Evolutionary conservation across 1,284 basidiomycete species (phyloP), one percentile per base, ranked within the genome.

Genomic region (Cryptococcus sp.): DNA sequence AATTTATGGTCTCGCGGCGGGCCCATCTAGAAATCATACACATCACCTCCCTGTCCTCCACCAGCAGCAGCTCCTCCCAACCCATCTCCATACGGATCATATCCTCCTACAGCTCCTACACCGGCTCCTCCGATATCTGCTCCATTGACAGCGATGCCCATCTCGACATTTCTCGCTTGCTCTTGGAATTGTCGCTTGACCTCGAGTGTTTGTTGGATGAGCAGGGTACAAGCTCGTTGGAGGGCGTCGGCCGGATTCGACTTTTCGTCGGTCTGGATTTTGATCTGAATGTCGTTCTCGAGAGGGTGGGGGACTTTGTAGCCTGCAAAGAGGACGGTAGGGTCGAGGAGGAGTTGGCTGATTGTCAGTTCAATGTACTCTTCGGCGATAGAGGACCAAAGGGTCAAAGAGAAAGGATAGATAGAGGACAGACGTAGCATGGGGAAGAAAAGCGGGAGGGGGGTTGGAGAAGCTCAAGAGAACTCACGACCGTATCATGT

Each of bases 231-330:
- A 0, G 91, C 90, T 53, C 84, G 79, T 67, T 93, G 87, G 34
- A 98, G 81, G 18, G 85, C 83, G 39, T 83, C 84, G 53, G 87
- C 80, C 0, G 94, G 92, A 19, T 92, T 87, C 42, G 85, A 68
- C 1, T 81, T 79, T 22, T 92, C 92, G 72, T 97, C 91, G 1
- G 92, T 97, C 74, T 97, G 94, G 52, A 97, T 84, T 72, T 95
- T 97, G 73, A 98, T 80, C 34, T 87, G 78, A 72, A 97, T 94
- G 64, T 91, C 81, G 7, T 94, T 92, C 57, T 97, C 89, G 18
- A 97, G 81, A 1, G 95, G 94, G 65, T 97, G 94, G 0, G 94
- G 92, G 33, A 94, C 90, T 77, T 93, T 92, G 82, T 97, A 97
- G 0, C 94, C 94, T 2, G 92, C 92, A 69, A 98, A 98, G 52